Evolutionary conservation across 768 basidiomycete genomes (phyloP), one percentile per base, ranked within the genome.

Genomic region (Psilocybe azurescens): DNA sequence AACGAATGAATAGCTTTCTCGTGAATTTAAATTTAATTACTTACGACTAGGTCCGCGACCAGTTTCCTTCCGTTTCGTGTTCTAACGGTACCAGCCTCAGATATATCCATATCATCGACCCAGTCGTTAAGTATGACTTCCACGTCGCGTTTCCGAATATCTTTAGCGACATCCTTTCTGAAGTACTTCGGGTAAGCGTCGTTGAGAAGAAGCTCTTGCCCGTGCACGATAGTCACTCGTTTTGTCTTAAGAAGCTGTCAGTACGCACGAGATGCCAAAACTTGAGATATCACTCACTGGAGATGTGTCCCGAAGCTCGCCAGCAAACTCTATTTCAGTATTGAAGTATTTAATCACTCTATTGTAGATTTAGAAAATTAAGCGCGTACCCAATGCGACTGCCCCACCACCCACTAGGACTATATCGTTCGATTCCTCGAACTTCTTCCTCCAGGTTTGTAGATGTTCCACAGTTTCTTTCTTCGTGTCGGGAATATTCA

Each of bases 171-270:
- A 20, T 72, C 78, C 29, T 77, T 78, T 53, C 90, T 82, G 72
- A 84, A 85, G 53, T 81, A 80, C 8, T 76, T 68, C 0, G 87
- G 81, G 67, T 90, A 91, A 0, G 79, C 72, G 5, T 77, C 70
- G 63, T 88, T 88, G 62, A 90, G 76, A 39, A 89, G 80, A 24
- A 79, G 72, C 0, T 66, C 61, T 29, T 80, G 74, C 29, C 79
- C 77, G 10, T 91, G 90, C 9, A 91, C 82, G 50, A 91, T 79
- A 16, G 88, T 88, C 14, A 91, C 79, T 36, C 75, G 70, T 62
- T 83, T 87, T 14, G 65, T 65, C 80, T 81, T 39, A 36, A 5
- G 54, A 9, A 36, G 16, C 18, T 3, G 16, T 46, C 7, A 36
- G 72, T 64, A 55, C 79, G 75, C 3, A 79, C 33, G 29, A 7